Base-by-base conservation (phyloP, 129 eudicot species). In the Pulicaria dysenterica region DNA sequence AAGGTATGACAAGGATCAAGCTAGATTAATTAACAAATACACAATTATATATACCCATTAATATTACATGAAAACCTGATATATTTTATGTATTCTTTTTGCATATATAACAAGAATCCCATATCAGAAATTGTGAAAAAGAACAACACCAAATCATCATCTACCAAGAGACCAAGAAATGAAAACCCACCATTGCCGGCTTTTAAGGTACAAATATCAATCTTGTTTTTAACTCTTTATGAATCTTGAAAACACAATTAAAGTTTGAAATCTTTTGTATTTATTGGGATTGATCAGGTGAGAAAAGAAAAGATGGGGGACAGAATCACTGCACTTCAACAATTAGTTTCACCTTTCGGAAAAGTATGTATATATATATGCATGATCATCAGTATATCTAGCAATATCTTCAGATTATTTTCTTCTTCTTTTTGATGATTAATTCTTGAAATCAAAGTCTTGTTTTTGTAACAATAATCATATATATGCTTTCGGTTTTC, bases 241-340 rank as follows among this genome's bases (percentile, higher is more conserved):
- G 37, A 40, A 67, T 40, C 54, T 77, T 81, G 62, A 65, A 51
- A 63, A 38, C 80, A 56, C 80, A 56, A 66, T 66, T 76, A 58
- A 58, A 76, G 53, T 73, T 24, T 67, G 19, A 24, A 50, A 19
- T 37, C 31, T 66, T 69, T 70, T 79, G 57, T 70, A 75, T 37
- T 79, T 16, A 71, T 71, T 67, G 73, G 49, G 78, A 53, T 41
- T 71, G 67, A 78, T 77, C 83, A 95, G 99, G 99, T 86, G 86
- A 88, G 91, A 84, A 95, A 95, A 91, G 99, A 95, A 85, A 95
- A 95, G 88, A 91, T 95, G 99, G 99, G 99, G 82, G 99, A 95
- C 99, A 88, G 96, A 95, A 88, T 95, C 84, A 95, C 97, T 77
- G 99, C 99, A 64, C 97, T 95, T 73, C 99, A 95, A 86, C 99